These are phyloP conservation scores for Pythium phragmitis DNA, from an alignment of 352 stramenopile genomes.

Conservation along the genomic window DNA sequence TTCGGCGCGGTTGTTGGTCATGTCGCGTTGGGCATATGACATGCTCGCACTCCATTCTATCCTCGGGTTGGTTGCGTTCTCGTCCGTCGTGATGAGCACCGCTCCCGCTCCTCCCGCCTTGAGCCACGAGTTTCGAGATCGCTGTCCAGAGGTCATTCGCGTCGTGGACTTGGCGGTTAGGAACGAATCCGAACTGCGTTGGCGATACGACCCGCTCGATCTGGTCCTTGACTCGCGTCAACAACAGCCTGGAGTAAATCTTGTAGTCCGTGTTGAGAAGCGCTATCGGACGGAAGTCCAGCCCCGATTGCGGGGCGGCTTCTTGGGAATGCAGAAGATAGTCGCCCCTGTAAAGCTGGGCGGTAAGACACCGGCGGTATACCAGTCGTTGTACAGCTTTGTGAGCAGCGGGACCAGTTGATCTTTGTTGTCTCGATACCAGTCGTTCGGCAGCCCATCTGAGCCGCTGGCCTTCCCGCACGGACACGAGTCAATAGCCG, in stretches of 20 bases:
- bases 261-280: constrained; percentile 16
- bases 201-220: background rate
- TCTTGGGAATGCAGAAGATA: constrained; percentile 13
- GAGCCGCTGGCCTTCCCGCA: no score
- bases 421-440: no score
- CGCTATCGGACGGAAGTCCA: constrained; percentile 14
- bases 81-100: background rate
- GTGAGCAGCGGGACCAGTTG: background rate
- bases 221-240: background rate
- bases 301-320: background rate
- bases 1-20: constrained; percentile 19
- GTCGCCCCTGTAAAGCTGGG: constrained; percentile 4
- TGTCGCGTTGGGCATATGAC: background rate
- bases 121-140: background rate
- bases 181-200: constrained; percentile 4
- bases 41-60: constrained; percentile 10
- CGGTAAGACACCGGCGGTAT: background rate
- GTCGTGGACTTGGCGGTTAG: constrained; percentile 1
- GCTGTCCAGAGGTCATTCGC: background rate
- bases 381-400: constrained; percentile 6
- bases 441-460: no score
- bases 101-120: background rate
- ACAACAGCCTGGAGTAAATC: constrained; percentile 5
- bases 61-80: background rate
- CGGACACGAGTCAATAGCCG: no score